Base-by-base conservation (phyloP, 371 early-diverging fungal genomes). In the Entomophthora muscae region DNA sequence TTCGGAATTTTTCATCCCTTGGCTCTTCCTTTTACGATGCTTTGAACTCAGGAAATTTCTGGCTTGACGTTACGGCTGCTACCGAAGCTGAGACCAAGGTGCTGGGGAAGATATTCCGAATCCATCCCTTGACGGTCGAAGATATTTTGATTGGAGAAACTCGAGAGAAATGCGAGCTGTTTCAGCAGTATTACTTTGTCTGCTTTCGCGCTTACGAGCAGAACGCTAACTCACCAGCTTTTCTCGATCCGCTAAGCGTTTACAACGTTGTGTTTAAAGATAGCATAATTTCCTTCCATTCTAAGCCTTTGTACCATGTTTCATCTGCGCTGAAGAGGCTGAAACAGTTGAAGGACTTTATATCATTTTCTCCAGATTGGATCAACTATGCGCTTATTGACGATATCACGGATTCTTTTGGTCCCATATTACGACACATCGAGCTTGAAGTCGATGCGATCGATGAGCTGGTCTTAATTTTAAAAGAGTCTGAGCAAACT, bases 181-280 rank as follows among this genome's bases (percentile, higher is more conserved):
- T n/a, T n/a, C n/a, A n/a, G n/a, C n/a, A n/a, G n/a, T 96, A 96
- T 74, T 89, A 90, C 66, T 95, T 94, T 77, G 79, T 93, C 31
- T 83, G 85, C 67, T 88, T 92, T 69, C 78, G 90, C 63, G 76
- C 83, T 12, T 84, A 87, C 69, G 86, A 86, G 54, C 77, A 74
- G 65, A 78, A 85, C 57, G 78, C 81, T 52, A 74, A 79, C 66
- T 82, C 82, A 28, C 67, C 74, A 2, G 73, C 65, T 28, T 91
- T 86, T 64, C 68, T 92, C 68, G 80, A 84, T 56, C 84, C 95
- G 2, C 75, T 85, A 52, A 84, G 82, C 56, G 73, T 93, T 24
- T 94, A 86, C 70, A 90, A 87, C 60, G 72, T 93, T 23, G 86
- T 96, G 12, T 72, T 87, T 65, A 74, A 77, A 53, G 87, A 86